Base-by-base conservation (phyloP, 2,329 filamentous ascomycete species). In the Xylariaceae sp. region DNA sequence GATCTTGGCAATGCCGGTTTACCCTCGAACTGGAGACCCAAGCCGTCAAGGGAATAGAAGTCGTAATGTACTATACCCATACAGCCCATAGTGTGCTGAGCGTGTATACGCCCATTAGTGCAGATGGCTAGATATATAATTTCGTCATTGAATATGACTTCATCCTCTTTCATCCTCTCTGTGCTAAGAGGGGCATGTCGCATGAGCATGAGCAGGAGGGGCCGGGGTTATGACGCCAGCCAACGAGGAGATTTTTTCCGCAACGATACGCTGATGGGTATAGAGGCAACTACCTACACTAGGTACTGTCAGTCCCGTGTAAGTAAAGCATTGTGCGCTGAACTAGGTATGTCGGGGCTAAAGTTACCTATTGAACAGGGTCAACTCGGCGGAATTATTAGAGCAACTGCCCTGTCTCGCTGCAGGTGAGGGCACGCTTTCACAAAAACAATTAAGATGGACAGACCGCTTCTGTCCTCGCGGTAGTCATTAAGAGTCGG, bases 361-460 rank as follows among this genome's bases (percentile, higher is more conserved):
- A 40, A 37, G 19, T 19, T 19, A 19, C 19, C 19, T 19, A 19
- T 19, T 19, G 47, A 30, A 50, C 43, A 54, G 47, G 53, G 54
- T 37, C 54, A 51, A 39, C 56, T 56, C 54, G 50, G 56, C 43
- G 47, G 34, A 51, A 51, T 41, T 30, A 40, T 32, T 31, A 37
- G 30, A 50, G 46, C 52, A 49, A 27, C 41, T 47, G 57, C 57
- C 50, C 58, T 57, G 59, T 58, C 52, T 55, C 58, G 57, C 57
- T 63, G 61, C 60, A 66, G 61, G 57, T 60, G 62, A 64, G 60
- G 19, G 62, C 60, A 61, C 63, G 61, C 60, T 27, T 19, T 45
- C 43, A 32, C 43, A 32, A 29, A 45, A 29, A 1, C 19, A 19
- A 19, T 19, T 30, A 62, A 60, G 54, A 56, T 56, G 52, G 59